phyloP scores from a whole-genome alignment of 2,329 filamentous ascomycete genomes.

The Curvularia sp. region DNA sequence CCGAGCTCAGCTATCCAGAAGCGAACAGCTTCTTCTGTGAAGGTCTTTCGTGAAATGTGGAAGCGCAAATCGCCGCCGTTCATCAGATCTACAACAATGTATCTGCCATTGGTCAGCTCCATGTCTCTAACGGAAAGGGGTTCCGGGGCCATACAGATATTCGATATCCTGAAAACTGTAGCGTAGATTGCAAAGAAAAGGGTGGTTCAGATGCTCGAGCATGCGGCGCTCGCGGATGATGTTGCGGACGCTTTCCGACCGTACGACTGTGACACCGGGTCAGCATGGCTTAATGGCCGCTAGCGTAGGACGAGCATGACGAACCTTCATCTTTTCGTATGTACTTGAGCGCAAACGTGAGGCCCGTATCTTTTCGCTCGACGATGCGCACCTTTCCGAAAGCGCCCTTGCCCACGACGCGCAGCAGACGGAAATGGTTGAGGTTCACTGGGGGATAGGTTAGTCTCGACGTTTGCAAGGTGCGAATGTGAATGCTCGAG shows the following conservation, averaged over 20 bases:
- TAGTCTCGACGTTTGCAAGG: conserved; percentile 14
- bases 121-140: not conserved
- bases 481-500: not conserved
- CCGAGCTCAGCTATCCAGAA: conserved; percentile 97
- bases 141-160: conserved; percentile 76
- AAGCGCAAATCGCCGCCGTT: conserved; percentile 95
- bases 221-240: conserved; percentile 97
- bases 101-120: conserved; percentile 56
- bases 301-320: conserved; percentile 38
- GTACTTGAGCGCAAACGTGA: conserved; percentile 97
- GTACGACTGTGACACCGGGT: conserved; percentile 72
- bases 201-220: conserved; percentile 97
- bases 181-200: conserved; percentile 96
- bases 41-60: conserved; percentile 96
- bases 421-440: conserved; percentile 93
- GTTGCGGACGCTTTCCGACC: conserved; percentile 96
- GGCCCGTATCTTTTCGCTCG: conserved; percentile 90
- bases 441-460: conserved; percentile 74
- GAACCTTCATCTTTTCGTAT: conserved; percentile 97
- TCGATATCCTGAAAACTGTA: conserved; percentile 99
- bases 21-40: conserved; percentile 93
- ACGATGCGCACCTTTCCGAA: conserved; percentile 99
- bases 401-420: conserved; percentile 95
- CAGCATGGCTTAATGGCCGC: conserved; percentile 20
- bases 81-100: conserved; percentile 98